Percentiles rank a stretch among this genome's conserved stretches.
Evolutionary conservation across 2,329 filamentous ascomycete species (phyloP).

Genomic region (Periglandula ipomoeae): DNA sequence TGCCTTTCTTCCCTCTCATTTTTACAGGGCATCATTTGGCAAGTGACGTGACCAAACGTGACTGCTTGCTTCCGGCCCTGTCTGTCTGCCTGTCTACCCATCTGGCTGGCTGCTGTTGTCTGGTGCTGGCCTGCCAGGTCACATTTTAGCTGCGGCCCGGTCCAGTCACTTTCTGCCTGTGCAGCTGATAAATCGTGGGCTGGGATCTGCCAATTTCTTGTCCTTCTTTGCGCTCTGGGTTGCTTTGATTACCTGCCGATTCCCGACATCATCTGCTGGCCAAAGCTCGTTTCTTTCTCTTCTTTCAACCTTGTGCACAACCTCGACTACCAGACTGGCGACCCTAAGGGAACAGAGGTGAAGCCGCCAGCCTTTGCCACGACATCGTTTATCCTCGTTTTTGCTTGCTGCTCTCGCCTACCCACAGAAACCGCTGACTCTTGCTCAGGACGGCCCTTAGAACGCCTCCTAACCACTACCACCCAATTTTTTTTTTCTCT

Average conservation of each 20-base stretch:
- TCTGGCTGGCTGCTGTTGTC: too few species aligned
- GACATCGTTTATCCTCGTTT: neutral
- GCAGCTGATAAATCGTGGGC: slow-evolving; percentile 22
- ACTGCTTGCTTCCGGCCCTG: neutral
- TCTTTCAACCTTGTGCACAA: neutral
- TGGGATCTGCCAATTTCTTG: slow-evolving; percentile 7
- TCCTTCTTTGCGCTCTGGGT: neutral
- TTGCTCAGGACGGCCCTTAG: slow-evolving; percentile 5
- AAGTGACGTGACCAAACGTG: neutral
- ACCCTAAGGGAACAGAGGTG: neutral
- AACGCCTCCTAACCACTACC: slow-evolving; percentile 2
- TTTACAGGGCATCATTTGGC: neutral
- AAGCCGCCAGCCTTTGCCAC: neutral
- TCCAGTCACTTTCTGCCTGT: slow-evolving; percentile 9
- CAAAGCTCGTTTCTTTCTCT: neutral
- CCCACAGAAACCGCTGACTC: neutral
- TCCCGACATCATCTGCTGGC: slow-evolving; percentile 1
- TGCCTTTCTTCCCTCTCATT: neutral
- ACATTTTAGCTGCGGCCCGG: slow-evolving; percentile 4
- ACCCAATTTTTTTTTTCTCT: neutral
- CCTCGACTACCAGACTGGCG: neutral
- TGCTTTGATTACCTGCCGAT: slow-evolving; percentile 1
- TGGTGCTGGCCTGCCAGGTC: slow-evolving; percentile 1
- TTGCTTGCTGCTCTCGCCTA: neutral
- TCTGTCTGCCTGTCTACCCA: neutral